phyloP scores from a whole-genome alignment of 306 rosid species.

The Elaeagnus macrophylla region DNA sequence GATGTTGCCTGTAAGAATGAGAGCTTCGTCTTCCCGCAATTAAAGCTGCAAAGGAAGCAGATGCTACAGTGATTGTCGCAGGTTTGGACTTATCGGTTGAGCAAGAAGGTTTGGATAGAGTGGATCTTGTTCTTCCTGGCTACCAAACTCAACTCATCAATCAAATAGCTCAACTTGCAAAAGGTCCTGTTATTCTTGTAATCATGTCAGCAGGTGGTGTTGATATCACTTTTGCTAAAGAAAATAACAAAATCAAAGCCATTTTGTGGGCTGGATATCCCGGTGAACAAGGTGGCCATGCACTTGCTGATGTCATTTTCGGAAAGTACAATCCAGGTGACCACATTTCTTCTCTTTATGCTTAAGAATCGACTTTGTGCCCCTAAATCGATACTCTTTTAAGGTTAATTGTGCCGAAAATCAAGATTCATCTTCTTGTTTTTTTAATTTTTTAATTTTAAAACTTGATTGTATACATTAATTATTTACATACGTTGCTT shows the following conservation, averaged over 20 bases:
- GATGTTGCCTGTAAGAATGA: constrained; percentile 7
- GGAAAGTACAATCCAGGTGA: constrained; percentile 29
- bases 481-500: too few relatives aligned
- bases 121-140: constrained; percentile 14
- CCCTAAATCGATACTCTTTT: too few relatives aligned
- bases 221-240: constrained; percentile 14
- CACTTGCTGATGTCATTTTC: constrained; percentile 19
- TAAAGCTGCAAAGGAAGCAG: constrained; percentile 10
- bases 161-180: constrained; percentile 9
- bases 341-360: background rate
- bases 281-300: constrained; percentile 27
- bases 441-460: too few relatives aligned
- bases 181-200: constrained; percentile 18
- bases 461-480: too few relatives aligned
- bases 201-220: constrained; percentile 13
- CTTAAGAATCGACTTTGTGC: too few relatives aligned
- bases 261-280: constrained; percentile 26
- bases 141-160: constrained; percentile 16
- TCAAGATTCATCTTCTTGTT: too few relatives aligned
- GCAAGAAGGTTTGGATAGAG: constrained; percentile 13
- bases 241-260: constrained; percentile 8
- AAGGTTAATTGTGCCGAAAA: too few relatives aligned
- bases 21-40: constrained; percentile 1
- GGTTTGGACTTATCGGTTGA: constrained; percentile 12
- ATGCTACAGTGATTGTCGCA: constrained; percentile 6